Base-by-base conservation (phyloP, 768 basidiomycete genomes). In the Trichaptum fuscoviolaceum region DNA sequence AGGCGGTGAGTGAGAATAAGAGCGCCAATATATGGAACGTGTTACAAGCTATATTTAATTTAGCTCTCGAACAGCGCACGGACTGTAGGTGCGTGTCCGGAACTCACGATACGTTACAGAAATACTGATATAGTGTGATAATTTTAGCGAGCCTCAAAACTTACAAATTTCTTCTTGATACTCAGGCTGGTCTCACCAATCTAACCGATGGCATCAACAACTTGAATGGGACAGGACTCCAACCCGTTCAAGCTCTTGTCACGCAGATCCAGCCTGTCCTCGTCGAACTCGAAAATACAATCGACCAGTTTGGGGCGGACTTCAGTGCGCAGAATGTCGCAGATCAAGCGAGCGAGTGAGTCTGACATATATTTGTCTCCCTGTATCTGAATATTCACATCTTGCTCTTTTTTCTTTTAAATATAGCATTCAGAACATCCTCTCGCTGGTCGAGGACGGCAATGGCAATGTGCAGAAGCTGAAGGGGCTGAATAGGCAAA, bases 221-320 rank as follows among this genome's bases (percentile, higher is more conserved):
- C 15, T 25, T 34, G 30, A 61, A 61, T 34, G 30, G 25, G 15
- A 18, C 59, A 3, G 59, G 30, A 25, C 59, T 61, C 24, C 17
- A 61, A 17, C 59, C 59, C 15, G 59, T 61, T 12, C 24, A n/a
- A 35, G 59, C 23, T 23, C 36, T 59, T 24, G 65, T 65, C 17
- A 35, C 58, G 7, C 57, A 59, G 35, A 60, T 65, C 58, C 57
- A 36, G 27, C 65, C 65, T 8, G 59, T 59, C 17, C 26, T 65
- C 2, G 57, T 58, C 15, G 60, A 59, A 12, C 35, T 65, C 20
- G 65, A 65, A 35, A 7, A 30, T 35, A 65, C 59, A 27, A 65
- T 65, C 25, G 65, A 65, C 23, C 57, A 65, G 65, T 58, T 65
- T 58, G 65, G 65, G 20, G 65, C 65, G 15, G 65, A 65, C 65